Base-by-base conservation (phyloP, 768 basidiomycete genomes). In the Lepiota brunneoincarnata region DNA sequence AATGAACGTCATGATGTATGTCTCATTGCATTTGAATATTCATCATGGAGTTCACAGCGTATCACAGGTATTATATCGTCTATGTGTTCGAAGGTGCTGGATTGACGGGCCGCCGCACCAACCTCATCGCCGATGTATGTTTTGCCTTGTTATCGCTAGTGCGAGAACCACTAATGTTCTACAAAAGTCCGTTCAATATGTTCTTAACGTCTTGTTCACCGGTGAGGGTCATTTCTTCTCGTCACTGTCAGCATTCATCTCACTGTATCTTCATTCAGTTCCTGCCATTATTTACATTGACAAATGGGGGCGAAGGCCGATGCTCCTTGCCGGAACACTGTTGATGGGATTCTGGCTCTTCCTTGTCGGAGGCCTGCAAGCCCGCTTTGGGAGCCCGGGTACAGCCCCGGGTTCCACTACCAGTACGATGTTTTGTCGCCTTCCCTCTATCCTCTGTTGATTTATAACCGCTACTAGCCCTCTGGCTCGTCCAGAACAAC, bases 1-100 rank as follows among this genome's bases (percentile, higher is more conserved):
- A 34, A 88, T 90, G 83, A 89, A 90, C 64, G 80, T 89, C 61
- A 90, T 91, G 88, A 87, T 91, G 87, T 82, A 59, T 34, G 72
- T 60, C 15, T 43, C n/a, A 37, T 48, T 31, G 15, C 5, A 14
- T 44, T n/a, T 14, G 5, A 6, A 3, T 20, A 17, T 12, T n/a
- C 28, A 43, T 46, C 45, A 52, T 45, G 18, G 1, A 36, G 18
- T 34, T 11, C 14, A 23, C 11, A 31, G 11, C 11, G 7, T 17
- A 48, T 23, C 47, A 23, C 53, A 81, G 78, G 80, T 84, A 84
- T 71, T 79, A 79, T 54, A 77, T 79, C 31, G 73, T 87, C 59
- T 87, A 87, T 57, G 89, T 91, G 42, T 89, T 90, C 72, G 77
- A 86, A 61, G 83, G 84, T 55, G 87, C 89, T 41, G 89, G 89